Conservation (phyloP, 2,329 filamentous ascomycete genomes). For the Fusarium pininemorale region DNA sequence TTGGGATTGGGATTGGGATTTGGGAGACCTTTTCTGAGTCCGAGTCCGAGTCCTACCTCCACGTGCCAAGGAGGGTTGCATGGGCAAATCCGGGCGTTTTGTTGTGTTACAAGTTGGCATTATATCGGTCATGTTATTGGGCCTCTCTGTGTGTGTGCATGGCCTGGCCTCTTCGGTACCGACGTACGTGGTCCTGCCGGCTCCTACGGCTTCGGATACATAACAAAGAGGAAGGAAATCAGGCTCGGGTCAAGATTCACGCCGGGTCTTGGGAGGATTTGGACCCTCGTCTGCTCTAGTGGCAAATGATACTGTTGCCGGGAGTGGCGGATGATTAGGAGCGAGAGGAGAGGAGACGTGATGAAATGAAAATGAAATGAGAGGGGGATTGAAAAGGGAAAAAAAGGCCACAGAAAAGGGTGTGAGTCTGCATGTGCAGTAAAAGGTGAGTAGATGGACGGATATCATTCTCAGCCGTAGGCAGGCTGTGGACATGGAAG, state of each 20-base stretch:
- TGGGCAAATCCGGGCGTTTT: conserved; percentile 7
- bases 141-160: background rate
- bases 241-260: conserved; percentile 1
- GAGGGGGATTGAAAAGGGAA: background rate
- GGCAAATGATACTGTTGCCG: background rate
- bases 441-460: background rate
- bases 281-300: background rate
- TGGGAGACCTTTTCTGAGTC: background rate
- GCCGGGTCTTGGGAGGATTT: background rate
- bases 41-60: conserved; percentile 9
- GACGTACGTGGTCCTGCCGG: conserved; percentile 2
- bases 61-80: conserved; percentile 25
- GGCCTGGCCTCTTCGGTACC: background rate
- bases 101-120: conserved; percentile 8
- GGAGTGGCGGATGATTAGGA: background rate
- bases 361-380: background rate
- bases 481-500: background rate
- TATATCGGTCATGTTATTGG: conserved; percentile 13
- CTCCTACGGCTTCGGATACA: background rate
- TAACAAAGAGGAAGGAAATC: background rate
- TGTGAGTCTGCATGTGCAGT: background rate
- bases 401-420: background rate
- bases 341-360: background rate
- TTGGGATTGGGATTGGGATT: background rate
- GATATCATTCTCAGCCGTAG: background rate